phyloP scores from a whole-genome alignment of 371 early-diverging fungal species.

The Mucor indicus region DNA sequence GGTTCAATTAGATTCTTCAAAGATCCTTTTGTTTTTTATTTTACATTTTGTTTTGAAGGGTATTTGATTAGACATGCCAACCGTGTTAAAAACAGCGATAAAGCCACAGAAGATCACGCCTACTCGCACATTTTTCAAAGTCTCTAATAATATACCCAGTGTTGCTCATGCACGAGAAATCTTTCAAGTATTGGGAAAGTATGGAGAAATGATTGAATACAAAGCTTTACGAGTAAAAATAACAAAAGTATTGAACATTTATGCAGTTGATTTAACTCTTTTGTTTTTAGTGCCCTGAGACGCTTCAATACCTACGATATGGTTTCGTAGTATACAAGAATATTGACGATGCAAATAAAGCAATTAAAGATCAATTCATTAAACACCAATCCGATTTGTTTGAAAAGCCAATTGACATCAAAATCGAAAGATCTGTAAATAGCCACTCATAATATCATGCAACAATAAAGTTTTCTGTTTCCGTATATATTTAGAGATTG shows the following conservation, averaged over 20 bases:
- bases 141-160: too few species aligned
- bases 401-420: constrained; percentile 20
- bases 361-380: constrained; percentile 20
- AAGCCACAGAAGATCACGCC: too few species aligned
- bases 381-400: constrained; percentile 19
- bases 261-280: too few species aligned
- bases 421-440: constrained; percentile 15
- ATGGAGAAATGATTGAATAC: constrained; percentile 30
- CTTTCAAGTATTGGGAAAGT: constrained; percentile 15
- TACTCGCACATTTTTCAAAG: too few species aligned
- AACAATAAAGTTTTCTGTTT: neutral
- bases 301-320: constrained; percentile 18
- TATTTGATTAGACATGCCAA: too few species aligned
- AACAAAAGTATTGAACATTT: neutral
- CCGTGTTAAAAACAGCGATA: too few species aligned
- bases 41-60: too few species aligned
- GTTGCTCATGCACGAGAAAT: constrained; percentile 27
- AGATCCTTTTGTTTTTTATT: too few species aligned
- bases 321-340: constrained; percentile 29
- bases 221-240: constrained; percentile 24
- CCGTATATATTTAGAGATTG: neutral
- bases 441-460: neutral
- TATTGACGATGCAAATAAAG: constrained; percentile 20
- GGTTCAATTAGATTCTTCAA: too few species aligned
- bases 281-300: constrained; percentile 28